Base-by-base conservation (phyloP, 2,329 filamentous ascomycete species). In the Scleromitrula shiraiana region DNA sequence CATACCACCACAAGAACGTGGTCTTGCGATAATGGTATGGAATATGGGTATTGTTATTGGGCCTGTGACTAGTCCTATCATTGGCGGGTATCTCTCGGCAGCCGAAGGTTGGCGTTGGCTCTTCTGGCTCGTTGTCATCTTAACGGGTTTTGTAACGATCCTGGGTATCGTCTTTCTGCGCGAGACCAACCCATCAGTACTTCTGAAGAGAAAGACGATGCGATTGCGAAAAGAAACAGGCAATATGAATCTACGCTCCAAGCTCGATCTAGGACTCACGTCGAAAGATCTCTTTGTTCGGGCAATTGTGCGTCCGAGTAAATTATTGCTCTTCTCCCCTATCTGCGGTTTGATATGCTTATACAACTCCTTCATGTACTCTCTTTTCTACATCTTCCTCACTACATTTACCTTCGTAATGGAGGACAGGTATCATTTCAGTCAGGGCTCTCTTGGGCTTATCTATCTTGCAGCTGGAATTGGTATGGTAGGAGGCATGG, bases 1-100 rank as follows among this genome's bases (percentile, higher is more conserved):
- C 63, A 72, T 85, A 29, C 59, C 63, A 0, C 72, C 73, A 38
- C 74, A 81, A 57, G 70, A 77, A 54, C 71, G 80, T 29, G 79
- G 76, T 9, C 64, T 68, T 3, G 76, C 76, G 41, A 81, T 83
- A 75, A 69, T 72, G 1, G 65, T 60, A 4, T 75, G 70, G 50
- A 62, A 64, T 33, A 60, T 74, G 15, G 71, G 69, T 0, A 69
- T 69, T 8, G 60, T 64, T 20, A 46, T 63, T 7, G 66, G 65
- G 2, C 68, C 68, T 30, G 60, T 54, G 5, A 32, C 69, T 40
- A 70, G 66, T 0, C 68, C 67, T 5, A 64, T 78, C 3, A 69
- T 69, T 36, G 75, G 75, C 7, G 74, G 72, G 0, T 77, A 72
- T 51, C 56, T 77, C 0, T 67, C 67, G 0, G 58, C 68, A 20